Percentiles rank a stretch among this genome's conserved stretches.
Conservation (phyloP, 495 filamentous ascomycete genomes). For the Trichoderma reesei region DNA sequence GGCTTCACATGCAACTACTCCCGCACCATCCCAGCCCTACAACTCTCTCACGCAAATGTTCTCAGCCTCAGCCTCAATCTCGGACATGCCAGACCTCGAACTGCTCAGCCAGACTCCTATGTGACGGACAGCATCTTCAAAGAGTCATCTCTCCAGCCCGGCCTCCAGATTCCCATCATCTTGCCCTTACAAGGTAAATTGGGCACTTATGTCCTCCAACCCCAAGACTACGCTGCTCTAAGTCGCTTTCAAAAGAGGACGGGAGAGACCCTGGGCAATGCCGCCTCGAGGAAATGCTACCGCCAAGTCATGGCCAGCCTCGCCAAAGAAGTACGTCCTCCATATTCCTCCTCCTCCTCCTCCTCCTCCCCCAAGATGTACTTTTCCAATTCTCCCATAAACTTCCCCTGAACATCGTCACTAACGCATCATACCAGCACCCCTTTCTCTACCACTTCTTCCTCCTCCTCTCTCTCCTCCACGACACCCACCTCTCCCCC, state of each 20-base stretch:
- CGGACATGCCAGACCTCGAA: constrained; percentile 11
- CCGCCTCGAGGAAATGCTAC: background rate
- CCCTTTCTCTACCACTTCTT: constrained; percentile 15
- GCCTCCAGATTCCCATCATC: constrained; percentile 9
- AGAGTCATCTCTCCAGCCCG: background rate
- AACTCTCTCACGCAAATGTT: constrained; percentile 22
- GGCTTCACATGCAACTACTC: constrained; percentile 35
- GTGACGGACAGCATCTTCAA: background rate
- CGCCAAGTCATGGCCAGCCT: background rate
- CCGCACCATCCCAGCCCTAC: constrained; percentile 20
- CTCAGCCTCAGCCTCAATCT: constrained; percentile 18
- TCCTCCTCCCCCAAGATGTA: background rate
- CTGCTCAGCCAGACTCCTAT: constrained; percentile 13
- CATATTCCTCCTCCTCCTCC: background rate
- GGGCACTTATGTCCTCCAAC: background rate
- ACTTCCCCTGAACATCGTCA: background rate
- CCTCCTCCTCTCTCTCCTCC: constrained; percentile 15
- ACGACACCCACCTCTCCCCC: constrained; percentile 20
- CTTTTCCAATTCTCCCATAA: background rate
- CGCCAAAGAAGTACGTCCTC: background rate
- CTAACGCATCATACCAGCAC: background rate
- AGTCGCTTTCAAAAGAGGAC: background rate
- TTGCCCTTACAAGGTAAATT: constrained; percentile 9
- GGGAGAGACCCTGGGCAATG: background rate
- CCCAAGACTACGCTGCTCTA: background rate